Evolutionary conservation across 192 early-diverging fungal genomes (phyloP), one percentile per base, ranked within the genome.

Genomic region (Geosiphon pyriformis): DNA sequence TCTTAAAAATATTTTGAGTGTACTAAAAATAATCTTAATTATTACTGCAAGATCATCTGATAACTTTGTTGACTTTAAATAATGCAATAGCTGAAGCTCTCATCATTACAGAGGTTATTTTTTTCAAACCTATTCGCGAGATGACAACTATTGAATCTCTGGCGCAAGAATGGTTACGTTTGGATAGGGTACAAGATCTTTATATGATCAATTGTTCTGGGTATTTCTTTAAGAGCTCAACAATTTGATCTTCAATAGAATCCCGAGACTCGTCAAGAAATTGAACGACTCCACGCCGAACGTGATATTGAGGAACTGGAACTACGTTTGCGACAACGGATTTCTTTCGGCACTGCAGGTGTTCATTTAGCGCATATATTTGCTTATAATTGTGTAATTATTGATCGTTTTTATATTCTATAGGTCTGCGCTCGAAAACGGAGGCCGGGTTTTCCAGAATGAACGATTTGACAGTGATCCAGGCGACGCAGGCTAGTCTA

Each of bases 391-490:
- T 56, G 34, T 53, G 18, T 15, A 58, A 26, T 30, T 59, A 35
- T 31, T 1, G 11, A 33, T 35, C 27, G n/a, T 22, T 56, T 31
- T 33, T 55, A 2, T 61, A 6, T 32, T 10, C n/a, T 42, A 23
- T 31, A 84, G 90, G 95, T 3, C 76, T 98, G 34, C 81, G 95
- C 37, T 91, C 94, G 22, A 81, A 83, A n/a, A 98, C 95, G 94
- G 90, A 90, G 65, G 90, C 93, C 59, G 95, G 95, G 23, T 98
- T 92, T 78, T 81, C 92, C 33, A 77, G 92, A 31, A 94, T 98
- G 86, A 98, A 98, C 75, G 84, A 88, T 66, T 74, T 95, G 65
- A 96, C 93, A 0, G 93, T 98, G 30, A 91, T 95, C 60, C 91
- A 94, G 69, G 93, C 95, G 22, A 85, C 90, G 10, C 95, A 98